phyloP scores from a whole-genome alignment of 768 basidiomycete genomes.

The Phanerochaete sordida region DNA sequence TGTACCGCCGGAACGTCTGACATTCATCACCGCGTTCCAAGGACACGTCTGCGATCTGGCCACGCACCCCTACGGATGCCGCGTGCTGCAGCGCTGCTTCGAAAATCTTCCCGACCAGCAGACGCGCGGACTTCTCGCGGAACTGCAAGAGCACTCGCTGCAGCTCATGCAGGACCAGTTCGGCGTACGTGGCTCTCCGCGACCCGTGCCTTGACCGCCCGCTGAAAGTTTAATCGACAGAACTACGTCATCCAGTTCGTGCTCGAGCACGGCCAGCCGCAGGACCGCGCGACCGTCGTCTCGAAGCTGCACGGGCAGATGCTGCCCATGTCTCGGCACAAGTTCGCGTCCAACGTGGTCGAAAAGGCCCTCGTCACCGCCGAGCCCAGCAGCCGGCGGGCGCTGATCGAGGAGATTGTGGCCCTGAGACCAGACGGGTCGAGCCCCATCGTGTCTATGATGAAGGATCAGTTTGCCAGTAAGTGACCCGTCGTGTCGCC shows the following conservation, averaged over 20 bases:
- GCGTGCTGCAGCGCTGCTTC: slow-evolving; percentile 90
- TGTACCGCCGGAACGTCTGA: slow-evolving; percentile 70
- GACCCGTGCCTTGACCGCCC: neutral
- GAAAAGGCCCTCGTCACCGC: slow-evolving; percentile 82
- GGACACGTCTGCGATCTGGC: slow-evolving; percentile 79
- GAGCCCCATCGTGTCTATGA: slow-evolving; percentile 63
- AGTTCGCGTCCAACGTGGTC: slow-evolving; percentile 94
- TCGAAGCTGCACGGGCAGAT: slow-evolving; percentile 73
- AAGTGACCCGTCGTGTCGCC: slow-evolving; percentile 29
- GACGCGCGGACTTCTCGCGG: slow-evolving; percentile 72
- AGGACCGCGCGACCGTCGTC: slow-evolving; percentile 68
- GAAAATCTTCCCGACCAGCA: slow-evolving; percentile 74
- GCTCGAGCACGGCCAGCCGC: slow-evolving; percentile 70
- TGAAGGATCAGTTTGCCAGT: slow-evolving; percentile 92
- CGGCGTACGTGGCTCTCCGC: slow-evolving; percentile 52
- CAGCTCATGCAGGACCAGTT: slow-evolving; percentile 89
- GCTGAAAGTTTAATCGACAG: slow-evolving; percentile 35
- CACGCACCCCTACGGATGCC: slow-evolving; percentile 90
- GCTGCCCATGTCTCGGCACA: slow-evolving; percentile 77
- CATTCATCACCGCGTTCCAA: slow-evolving; percentile 71
- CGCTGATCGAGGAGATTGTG: slow-evolving; percentile 82
- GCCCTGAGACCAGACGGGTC: slow-evolving; percentile 58
- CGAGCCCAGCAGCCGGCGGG: slow-evolving; percentile 57
- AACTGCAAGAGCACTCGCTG: slow-evolving; percentile 68
- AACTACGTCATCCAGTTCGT: slow-evolving; percentile 97